Evolutionary conservation across 345 rosid species (phyloP).

Genomic region (Sisymbrium altissimum): DNA sequence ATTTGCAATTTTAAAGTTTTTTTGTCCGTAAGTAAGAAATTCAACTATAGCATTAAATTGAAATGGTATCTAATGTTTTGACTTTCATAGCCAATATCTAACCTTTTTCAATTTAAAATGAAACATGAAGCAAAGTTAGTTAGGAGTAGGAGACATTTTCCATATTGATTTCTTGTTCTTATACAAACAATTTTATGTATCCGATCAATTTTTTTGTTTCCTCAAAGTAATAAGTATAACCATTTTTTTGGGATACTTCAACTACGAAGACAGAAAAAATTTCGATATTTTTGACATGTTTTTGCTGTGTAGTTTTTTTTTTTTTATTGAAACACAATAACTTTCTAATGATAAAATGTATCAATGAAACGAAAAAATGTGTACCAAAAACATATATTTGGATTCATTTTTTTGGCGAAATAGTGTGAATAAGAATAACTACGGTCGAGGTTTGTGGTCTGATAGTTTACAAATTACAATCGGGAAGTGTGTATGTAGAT

Average conservation of each 20-base stretch:
- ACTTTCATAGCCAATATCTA: neutral
- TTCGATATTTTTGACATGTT: neutral
- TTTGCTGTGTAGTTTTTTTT: neutral
- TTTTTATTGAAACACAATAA: neutral
- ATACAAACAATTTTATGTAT: neutral
- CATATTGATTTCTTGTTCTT: neutral
- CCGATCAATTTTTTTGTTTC: neutral
- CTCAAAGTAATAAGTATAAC: neutral
- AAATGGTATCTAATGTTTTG: neutral
- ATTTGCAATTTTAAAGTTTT: neutral
- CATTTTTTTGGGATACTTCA: neutral
- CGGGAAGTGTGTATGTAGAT: no score
- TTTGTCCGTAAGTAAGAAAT: neutral
- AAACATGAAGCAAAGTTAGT: neutral
- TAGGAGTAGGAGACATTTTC: neutral
- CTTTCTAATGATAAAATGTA: neutral
- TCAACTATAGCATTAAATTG: slow-evolving; percentile 1
- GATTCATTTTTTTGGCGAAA: no score
- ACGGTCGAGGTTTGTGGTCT: no score
- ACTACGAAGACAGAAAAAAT: no score
- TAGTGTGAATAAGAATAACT: no score
- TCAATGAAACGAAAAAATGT: no score
- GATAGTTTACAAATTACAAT: no score
- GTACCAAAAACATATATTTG: no score
- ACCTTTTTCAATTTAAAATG: neutral